Conservation (phyloP, 371 early-diverging fungal genomes). For the Haplosporangium sp. region DNA sequence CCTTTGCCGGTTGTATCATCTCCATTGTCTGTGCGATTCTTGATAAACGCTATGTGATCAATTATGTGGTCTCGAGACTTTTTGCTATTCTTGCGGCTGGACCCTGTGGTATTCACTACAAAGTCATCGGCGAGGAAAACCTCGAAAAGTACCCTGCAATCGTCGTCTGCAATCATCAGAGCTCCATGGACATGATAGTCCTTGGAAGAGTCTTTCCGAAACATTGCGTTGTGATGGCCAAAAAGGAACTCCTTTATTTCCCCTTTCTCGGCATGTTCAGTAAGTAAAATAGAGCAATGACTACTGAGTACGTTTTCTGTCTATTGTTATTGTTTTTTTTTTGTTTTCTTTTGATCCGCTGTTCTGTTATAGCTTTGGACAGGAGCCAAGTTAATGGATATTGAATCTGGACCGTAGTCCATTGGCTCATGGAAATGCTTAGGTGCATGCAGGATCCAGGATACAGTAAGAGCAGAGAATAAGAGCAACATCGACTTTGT, state of each 20-base stretch:
- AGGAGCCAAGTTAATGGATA: too few relatives aligned
- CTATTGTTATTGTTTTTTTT: slow-evolving; percentile 1
- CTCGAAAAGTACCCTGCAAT: slow-evolving; percentile 72
- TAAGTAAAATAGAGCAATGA: too few relatives aligned
- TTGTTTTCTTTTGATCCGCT: not conserved
- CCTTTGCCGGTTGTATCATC: slow-evolving; percentile 42
- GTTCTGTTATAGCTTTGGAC: too few relatives aligned
- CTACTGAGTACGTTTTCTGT: not conserved
- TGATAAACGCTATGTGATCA: slow-evolving; percentile 61
- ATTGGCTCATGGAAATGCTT: too few relatives aligned
- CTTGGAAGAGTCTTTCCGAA: slow-evolving; percentile 81
- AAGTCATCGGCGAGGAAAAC: slow-evolving; percentile 71
- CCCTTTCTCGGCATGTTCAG: slow-evolving; percentile 91
- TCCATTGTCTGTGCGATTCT: slow-evolving; percentile 43
- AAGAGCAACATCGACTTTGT: too few relatives aligned
- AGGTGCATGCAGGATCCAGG: too few relatives aligned
- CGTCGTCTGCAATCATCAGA: slow-evolving; percentile 90
- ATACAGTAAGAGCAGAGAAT: too few relatives aligned
- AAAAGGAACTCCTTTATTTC: slow-evolving; percentile 80
- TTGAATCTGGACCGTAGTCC: too few relatives aligned
- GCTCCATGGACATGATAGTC: slow-evolving; percentile 81
- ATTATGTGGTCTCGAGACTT: slow-evolving; percentile 70
- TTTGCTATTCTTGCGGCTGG: slow-evolving; percentile 62
- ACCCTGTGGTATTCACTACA: slow-evolving; percentile 68
- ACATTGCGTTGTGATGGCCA: slow-evolving; percentile 82